These are phyloP conservation scores for Aspergillus aculeatinus DNA, from an alignment of 2,329 filamentous ascomycete species.

Conservation along the genomic window DNA sequence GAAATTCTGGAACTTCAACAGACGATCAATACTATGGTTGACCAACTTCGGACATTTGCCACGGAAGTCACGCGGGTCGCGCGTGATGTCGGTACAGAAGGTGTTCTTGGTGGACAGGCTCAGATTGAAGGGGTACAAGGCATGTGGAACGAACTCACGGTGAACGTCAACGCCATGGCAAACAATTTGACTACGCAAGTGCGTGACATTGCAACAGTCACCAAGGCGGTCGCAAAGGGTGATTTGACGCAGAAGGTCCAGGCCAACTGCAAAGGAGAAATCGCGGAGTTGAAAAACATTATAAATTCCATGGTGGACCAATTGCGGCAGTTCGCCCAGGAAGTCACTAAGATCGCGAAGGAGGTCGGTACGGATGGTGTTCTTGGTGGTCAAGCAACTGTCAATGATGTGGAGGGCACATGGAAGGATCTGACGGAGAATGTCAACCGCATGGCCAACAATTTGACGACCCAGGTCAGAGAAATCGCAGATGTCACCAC, in stretches of 20 bases:
- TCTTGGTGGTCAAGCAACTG: conserved; percentile 89
- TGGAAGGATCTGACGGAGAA: conserved; percentile 95
- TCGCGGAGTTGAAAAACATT: conserved; percentile 90
- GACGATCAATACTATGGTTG: conserved; percentile 88
- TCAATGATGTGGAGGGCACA: conserved; percentile 94
- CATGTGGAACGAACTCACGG: conserved; percentile 85
- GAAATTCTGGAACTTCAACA: conserved; percentile 82
- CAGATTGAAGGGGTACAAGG: conserved; percentile 81
- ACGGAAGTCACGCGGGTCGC: conserved; percentile 81
- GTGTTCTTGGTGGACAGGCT: conserved; percentile 77
- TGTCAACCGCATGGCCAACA: conserved; percentile 98
- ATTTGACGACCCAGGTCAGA: conserved; percentile 93
- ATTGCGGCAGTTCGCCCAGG: conserved; percentile 90
- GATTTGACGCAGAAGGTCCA: conserved; percentile 97
- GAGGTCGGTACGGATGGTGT: conserved; percentile 96
- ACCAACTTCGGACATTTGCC: conserved; percentile 78
- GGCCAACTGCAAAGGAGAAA: conserved; percentile 88
- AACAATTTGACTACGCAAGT: conserved; percentile 86
- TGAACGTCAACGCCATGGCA: conserved; percentile 86
- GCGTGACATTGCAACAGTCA: conserved; percentile 84
- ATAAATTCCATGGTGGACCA: conserved; percentile 99
- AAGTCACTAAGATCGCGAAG: conserved; percentile 93
- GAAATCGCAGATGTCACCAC: conserved; percentile 97
- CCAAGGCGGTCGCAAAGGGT: conserved; percentile 70
- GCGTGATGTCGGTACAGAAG: conserved; percentile 80